phyloP scores from a whole-genome alignment of 2,329 filamentous ascomycete genomes.

The Diaporthe caulivora region DNA sequence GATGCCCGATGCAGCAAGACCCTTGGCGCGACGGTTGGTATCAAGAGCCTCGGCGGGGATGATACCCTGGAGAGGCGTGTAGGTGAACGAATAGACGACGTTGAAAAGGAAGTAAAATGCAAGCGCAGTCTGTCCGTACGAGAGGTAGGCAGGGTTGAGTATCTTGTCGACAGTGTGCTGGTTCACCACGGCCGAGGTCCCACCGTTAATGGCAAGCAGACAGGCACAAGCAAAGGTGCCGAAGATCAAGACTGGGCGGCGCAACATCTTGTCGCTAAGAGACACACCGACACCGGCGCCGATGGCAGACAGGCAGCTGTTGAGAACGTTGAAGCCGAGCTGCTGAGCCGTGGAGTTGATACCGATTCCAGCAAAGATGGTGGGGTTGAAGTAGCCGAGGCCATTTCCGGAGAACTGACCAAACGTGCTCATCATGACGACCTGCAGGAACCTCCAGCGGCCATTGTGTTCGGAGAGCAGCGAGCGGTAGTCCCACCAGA shows the following conservation, averaged over 20 bases:
- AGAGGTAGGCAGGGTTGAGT: conserved; percentile 45
- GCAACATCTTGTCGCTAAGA: conserved; percentile 59
- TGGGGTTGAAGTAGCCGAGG: conserved; percentile 64
- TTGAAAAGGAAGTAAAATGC: conserved; percentile 64
- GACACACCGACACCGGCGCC: conserved; percentile 58
- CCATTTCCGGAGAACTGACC: conserved; percentile 65
- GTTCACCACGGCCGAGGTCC: conserved; percentile 55
- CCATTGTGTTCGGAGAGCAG: conserved; percentile 58
- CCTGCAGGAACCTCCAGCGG: conserved; percentile 61
- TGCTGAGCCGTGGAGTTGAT: conserved; percentile 52
- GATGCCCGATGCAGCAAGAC: conserved; percentile 58
- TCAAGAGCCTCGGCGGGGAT: conserved; percentile 61
- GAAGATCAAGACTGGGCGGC: conserved; percentile 58
- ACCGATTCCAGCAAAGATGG: conserved; percentile 58
- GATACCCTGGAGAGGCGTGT: conserved; percentile 62
- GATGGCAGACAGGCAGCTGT: conserved; percentile 58
- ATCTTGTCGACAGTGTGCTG: conserved; percentile 44
- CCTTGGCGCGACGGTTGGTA: conserved; percentile 62
- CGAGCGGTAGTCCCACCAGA: conserved; percentile 61
- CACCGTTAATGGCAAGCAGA: conserved; percentile 59
- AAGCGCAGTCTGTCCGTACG: conserved; percentile 57
- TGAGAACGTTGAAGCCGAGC: conserved; percentile 59
- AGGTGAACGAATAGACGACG: conserved; percentile 62
- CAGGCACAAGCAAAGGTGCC: conserved; percentile 58
- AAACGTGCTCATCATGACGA: conserved; percentile 64